Percentiles rank a stretch among this genome's conserved stretches.
Evolutionary conservation across 495 filamentous ascomycete species (phyloP).

Genomic region (Glonium stellatum): DNA sequence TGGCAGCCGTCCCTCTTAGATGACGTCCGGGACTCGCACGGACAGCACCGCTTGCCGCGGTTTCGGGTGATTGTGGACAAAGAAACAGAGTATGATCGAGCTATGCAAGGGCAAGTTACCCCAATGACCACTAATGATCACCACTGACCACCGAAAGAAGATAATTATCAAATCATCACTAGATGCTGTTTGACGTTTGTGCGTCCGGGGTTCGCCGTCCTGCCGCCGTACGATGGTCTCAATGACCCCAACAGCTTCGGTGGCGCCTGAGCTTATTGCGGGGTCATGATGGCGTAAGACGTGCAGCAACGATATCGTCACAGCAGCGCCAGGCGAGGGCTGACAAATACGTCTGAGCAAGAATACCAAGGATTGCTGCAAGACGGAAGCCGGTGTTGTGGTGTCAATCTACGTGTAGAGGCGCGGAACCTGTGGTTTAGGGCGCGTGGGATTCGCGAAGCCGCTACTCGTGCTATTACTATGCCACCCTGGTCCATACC

Average conservation of each 20-base stretch:
- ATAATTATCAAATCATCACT: not conserved
- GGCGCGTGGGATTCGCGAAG: too few relatives aligned
- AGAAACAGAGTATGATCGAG: not conserved
- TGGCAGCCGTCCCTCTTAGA: too few relatives aligned
- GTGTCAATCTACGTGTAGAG: not conserved
- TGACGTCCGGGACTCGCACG: too few relatives aligned
- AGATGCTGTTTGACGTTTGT: not conserved
- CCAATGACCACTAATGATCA: too few relatives aligned
- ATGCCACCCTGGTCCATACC: too few relatives aligned
- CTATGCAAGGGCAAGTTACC: conserved; percentile 15
- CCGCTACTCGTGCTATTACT: too few relatives aligned
- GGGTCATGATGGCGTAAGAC: conserved; percentile 8
- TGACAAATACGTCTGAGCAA: conserved; percentile 14
- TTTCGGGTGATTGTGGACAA: too few relatives aligned
- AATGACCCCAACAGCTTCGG: not conserved
- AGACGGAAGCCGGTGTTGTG: not conserved
- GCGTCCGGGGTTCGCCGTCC: not conserved
- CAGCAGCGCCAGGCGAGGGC: not conserved
- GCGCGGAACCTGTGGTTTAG: too few relatives aligned
- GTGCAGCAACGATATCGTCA: conserved; percentile 20
- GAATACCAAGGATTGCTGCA: not conserved
- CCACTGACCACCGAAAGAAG: not conserved
- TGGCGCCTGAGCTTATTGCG: conserved; percentile 5
- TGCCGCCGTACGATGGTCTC: too few relatives aligned
- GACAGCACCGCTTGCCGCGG: too few relatives aligned